phyloP scores from a whole-genome alignment of 768 basidiomycete species.

The Neoboletus subvelutipes region DNA sequence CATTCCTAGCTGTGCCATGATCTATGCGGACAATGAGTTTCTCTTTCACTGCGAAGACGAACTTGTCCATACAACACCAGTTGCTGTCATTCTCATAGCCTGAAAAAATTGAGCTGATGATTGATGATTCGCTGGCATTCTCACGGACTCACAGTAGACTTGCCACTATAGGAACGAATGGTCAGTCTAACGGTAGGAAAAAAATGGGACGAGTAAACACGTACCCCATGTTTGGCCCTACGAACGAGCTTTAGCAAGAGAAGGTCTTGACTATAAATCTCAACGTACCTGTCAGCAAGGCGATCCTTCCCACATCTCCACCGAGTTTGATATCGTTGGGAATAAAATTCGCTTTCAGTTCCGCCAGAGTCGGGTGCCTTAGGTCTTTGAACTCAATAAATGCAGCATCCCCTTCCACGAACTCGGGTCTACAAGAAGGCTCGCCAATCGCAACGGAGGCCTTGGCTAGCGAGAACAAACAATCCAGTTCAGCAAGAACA shows the following conservation, averaged over 20 bases:
- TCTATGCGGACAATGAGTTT: conserved; percentile 38
- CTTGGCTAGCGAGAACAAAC: conserved; percentile 88
- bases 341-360: conserved; percentile 79
- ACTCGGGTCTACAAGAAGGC: conserved; percentile 88
- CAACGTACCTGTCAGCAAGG: conserved; percentile 76
- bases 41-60: neutral
- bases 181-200: neutral
- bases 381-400: conserved; percentile 87
- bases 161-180: conserved; percentile 49
- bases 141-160: conserved; percentile 58
- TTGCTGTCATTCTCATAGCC: conserved; percentile 94
- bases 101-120: conserved; percentile 25
- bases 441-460: conserved; percentile 88
- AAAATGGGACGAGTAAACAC: conserved; percentile 24
- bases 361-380: conserved; percentile 79
- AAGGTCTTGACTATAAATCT: neutral
- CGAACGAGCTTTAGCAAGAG: neutral
- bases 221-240: conserved; percentile 88
- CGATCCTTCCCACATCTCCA: conserved; percentile 68
- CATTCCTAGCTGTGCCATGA: conserved; percentile 96
- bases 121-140: neutral
- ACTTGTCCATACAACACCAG: conserved; percentile 65
- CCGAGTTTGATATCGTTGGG: conserved; percentile 92
- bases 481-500: conserved; percentile 93
- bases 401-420: conserved; percentile 78